These are phyloP conservation scores for Daldinia sp. DNA, from an alignment of 2,329 filamentous ascomycete genomes.

Conservation along the genomic window DNA sequence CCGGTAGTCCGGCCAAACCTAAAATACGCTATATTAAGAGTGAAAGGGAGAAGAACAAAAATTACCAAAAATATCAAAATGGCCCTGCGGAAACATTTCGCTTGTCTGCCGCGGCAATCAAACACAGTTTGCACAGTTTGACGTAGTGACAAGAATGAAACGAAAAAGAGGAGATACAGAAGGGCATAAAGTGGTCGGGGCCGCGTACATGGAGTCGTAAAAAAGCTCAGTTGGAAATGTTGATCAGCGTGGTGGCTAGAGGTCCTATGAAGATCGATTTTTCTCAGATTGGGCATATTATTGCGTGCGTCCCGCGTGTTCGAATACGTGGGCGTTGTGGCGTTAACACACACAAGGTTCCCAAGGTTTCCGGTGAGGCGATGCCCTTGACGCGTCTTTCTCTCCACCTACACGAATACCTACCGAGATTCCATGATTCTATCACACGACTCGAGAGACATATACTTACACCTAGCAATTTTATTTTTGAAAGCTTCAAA, in stretches of 20 bases:
- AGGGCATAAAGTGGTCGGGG: slow-evolving; percentile 17
- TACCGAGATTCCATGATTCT: no score
- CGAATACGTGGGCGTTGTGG: slow-evolving; percentile 35
- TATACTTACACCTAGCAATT: neutral
- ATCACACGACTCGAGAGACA: neutral
- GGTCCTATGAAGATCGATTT: slow-evolving; percentile 17
- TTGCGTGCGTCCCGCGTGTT: slow-evolving; percentile 23
- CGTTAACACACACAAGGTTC: slow-evolving; percentile 15
- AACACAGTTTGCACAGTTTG: slow-evolving; percentile 11
- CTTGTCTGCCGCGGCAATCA: slow-evolving; percentile 35
- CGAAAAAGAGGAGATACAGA: slow-evolving; percentile 4
- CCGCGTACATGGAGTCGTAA: slow-evolving; percentile 22
- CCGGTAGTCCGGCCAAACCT: neutral
- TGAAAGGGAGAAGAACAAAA: neutral
- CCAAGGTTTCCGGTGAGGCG: slow-evolving; percentile 23
- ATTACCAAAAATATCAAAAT: neutral
- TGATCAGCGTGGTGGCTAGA: slow-evolving; percentile 35
- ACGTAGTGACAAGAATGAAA: slow-evolving; percentile 3
- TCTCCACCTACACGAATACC: neutral
- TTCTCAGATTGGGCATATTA: slow-evolving; percentile 21
- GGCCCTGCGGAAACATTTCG: slow-evolving; percentile 13
- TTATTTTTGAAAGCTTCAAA: neutral
- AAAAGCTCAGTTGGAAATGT: slow-evolving; percentile 25
- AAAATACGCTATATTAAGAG: neutral
- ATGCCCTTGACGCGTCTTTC: slow-evolving; percentile 37